Evolutionary conservation across 805 yeast species (phyloP).

Genomic region (Nakazawaea ishiwadae): DNA sequence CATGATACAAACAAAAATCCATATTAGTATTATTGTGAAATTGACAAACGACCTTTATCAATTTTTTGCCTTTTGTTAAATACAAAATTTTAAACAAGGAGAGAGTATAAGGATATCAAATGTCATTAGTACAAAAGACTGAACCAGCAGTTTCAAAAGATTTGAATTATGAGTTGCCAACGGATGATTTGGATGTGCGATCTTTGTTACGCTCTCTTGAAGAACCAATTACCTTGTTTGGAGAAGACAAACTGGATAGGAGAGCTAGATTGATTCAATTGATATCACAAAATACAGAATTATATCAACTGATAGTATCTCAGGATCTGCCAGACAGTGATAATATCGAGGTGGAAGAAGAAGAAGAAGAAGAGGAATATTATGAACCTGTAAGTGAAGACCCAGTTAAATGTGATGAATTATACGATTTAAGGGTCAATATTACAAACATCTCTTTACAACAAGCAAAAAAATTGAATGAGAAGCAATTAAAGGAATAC

Average conservation of each 20-base stretch:
- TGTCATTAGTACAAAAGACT: not conserved
- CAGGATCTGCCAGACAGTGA: conserved; percentile 9
- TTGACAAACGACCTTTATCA: too few relatives aligned
- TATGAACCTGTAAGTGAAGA: conserved; percentile 30
- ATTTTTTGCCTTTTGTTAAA: not conserved
- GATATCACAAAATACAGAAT: conserved; percentile 29
- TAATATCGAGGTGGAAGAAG: conserved; percentile 15
- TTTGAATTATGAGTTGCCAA: conserved; percentile 40
- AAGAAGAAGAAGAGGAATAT: conserved; percentile 31
- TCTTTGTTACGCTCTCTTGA: conserved; percentile 39
- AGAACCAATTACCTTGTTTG: conserved; percentile 52
- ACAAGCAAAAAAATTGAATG: conserved; percentile 38
- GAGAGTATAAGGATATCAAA: not conserved
- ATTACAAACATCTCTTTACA: conserved; percentile 50
- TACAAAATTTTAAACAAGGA: too few relatives aligned
- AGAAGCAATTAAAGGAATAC: conserved; percentile 25
- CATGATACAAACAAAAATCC: too few relatives aligned
- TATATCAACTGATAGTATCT: conserved; percentile 13
- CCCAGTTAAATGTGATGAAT: conserved; percentile 62
- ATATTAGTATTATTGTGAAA: too few relatives aligned
- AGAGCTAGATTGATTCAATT: conserved; percentile 52
- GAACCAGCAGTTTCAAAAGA: conserved; percentile 9
- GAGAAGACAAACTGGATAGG: conserved; percentile 59
- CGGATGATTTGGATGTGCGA: conserved; percentile 62
- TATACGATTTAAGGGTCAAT: conserved; percentile 45